Percentiles rank a stretch among this genome's conserved stretches.
Evolutionary conservation across 352 stramenopile genomes (phyloP).

Genomic region (Pythium phragmitis): DNA sequence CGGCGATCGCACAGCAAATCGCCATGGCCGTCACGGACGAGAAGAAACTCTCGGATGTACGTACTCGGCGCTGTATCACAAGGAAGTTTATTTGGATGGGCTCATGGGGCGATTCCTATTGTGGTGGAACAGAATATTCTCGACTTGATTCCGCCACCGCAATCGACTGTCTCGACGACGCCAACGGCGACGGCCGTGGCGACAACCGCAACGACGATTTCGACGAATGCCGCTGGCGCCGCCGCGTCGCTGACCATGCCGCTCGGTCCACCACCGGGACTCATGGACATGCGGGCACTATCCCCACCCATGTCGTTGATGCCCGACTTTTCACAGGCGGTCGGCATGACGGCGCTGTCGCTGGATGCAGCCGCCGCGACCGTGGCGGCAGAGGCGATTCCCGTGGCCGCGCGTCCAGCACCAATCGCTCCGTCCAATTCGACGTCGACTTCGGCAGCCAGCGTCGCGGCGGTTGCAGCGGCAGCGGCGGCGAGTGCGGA

Average conservation of each 20-base stretch:
- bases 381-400: not conserved
- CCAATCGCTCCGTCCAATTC: slow-evolving; percentile 1
- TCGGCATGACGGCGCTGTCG: slow-evolving; percentile 36
- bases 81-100: not conserved
- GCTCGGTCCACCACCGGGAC: slow-evolving; percentile 50
- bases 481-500: slow-evolving; percentile 17
- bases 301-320: slow-evolving; percentile 69
- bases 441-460: not conserved
- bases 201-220: slow-evolving; percentile 18
- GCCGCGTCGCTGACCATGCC: slow-evolving; percentile 48
- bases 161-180: slow-evolving; percentile 21
- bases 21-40: slow-evolving; percentile 65
- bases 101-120: not conserved
- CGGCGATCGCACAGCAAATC: slow-evolving; percentile 56
- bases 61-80: not conserved
- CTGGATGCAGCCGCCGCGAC: slow-evolving; percentile 24
- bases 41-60: slow-evolving; percentile 79
- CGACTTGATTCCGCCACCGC: slow-evolving; percentile 62
- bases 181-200: slow-evolving; percentile 15
- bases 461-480: slow-evolving; percentile 6
- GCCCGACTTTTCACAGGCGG: slow-evolving; percentile 48
- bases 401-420: slow-evolving; percentile 13
- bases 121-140: slow-evolving; percentile 58
- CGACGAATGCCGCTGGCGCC: not conserved
- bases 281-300: slow-evolving; percentile 69